phyloP scores from a whole-genome alignment of 148 eudicot species.

The Silene uniflora region DNA sequence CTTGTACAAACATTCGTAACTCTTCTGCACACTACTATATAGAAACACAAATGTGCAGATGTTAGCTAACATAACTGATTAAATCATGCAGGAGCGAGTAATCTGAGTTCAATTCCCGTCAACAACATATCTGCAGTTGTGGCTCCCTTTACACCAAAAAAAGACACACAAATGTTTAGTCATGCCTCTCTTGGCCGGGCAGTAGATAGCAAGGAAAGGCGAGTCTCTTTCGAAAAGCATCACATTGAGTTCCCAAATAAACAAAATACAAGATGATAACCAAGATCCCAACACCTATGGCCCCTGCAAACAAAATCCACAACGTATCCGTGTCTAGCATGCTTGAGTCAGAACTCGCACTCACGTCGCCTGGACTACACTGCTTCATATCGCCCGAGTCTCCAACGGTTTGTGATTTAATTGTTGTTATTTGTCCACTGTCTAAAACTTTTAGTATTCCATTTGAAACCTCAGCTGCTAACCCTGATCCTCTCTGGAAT shows the following conservation, averaged over 20 bases:
- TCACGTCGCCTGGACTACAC: slow-evolving; percentile 8
- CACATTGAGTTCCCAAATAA: slow-evolving; percentile 23
- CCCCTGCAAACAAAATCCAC: slow-evolving; percentile 31
- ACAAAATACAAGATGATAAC: slow-evolving; percentile 27
- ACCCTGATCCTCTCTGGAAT: slow-evolving; percentile 14
- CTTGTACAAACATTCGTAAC: no score
- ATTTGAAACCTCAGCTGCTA: slow-evolving; percentile 18
- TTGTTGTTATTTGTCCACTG: slow-evolving; percentile 16
- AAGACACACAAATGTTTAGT: no score
- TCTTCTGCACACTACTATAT: no score
- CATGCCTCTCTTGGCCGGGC: slow-evolving; percentile 8
- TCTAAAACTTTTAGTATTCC: slow-evolving; percentile 23
- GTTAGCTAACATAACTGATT: no score
- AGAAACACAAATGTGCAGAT: no score
- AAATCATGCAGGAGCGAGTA: no score
- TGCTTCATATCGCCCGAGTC: neutral
- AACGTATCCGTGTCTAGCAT: slow-evolving; percentile 22
- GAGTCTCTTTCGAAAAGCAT: slow-evolving; percentile 22
- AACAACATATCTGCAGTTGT: no score
- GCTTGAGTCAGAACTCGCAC: neutral
- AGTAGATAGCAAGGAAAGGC: slow-evolving; percentile 27
- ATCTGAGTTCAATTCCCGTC: no score
- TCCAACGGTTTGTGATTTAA: slow-evolving; percentile 19
- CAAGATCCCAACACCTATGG: slow-evolving; percentile 18
- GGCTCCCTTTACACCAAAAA: no score